A percentile compares a stretch with the other conserved stretches of the same genome.
These are phyloP conservation scores for Lantana camara DNA, from an alignment of 257 asterid genomes.

Conservation along the genomic window DNA sequence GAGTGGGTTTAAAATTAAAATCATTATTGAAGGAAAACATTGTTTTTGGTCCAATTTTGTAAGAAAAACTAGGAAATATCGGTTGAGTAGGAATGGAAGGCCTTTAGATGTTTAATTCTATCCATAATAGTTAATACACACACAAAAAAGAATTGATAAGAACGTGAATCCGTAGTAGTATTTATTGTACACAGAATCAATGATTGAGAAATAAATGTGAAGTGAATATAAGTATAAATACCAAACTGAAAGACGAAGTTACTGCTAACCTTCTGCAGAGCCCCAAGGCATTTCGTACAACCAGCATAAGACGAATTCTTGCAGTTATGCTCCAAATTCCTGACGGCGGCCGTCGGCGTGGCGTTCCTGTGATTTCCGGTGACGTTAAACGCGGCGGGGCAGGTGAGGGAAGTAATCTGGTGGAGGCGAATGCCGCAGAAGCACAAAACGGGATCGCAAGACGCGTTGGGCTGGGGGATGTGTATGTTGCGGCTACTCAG, in stretches of 20 bases:
- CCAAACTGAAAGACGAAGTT: not conserved
- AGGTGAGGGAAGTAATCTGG: conserved; percentile 73
- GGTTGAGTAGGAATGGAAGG: too few species aligned
- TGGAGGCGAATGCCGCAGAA: conserved; percentile 94
- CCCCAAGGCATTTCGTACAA: conserved; percentile 85
- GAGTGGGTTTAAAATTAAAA: not conserved
- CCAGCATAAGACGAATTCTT: conserved; percentile 80
- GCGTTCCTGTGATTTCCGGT: conserved; percentile 53
- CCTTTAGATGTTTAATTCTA: too few species aligned
- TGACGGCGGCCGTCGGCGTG: conserved; percentile 85
- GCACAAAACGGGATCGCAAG: conserved; percentile 95
- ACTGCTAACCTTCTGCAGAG: conserved; percentile 74
- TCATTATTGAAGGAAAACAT: too few species aligned
- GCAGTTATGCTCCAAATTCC: conserved; percentile 76
- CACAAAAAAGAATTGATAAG: too few species aligned
- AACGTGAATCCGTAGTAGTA: too few species aligned
- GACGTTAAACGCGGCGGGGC: conserved; percentile 85
- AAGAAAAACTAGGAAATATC: too few species aligned
- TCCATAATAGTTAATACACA: too few species aligned
- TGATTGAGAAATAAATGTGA: conserved; percentile 39
- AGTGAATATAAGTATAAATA: not conserved
- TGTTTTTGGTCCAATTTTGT: too few species aligned
- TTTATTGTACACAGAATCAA: conserved; percentile 26
- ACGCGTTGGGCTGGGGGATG: conserved; percentile 72
- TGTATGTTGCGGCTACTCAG: conserved; percentile 61